Evolutionary conservation across 352 stramenopile species (phyloP).

Genomic region (Blastocystis sp.): DNA sequence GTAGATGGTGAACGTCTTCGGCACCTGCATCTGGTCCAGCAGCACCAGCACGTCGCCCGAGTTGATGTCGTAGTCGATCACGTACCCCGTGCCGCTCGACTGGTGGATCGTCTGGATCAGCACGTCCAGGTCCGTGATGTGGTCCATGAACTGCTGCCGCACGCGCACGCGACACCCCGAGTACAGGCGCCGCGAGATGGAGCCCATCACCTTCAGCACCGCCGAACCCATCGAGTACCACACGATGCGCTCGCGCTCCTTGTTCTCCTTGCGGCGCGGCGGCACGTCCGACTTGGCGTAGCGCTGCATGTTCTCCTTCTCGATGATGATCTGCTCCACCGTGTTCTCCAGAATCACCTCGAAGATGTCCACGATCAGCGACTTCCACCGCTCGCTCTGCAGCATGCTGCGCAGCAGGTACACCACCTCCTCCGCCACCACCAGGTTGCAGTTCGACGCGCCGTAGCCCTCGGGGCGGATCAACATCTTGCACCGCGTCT

Average conservation of each 20-base stretch:
- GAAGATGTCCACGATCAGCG: conserved; percentile 68
- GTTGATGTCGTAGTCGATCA: conserved; percentile 72
- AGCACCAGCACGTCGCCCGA: conserved; percentile 70
- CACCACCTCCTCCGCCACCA: conserved; percentile 72
- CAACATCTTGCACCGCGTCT: conserved; percentile 73
- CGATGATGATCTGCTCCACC: conserved; percentile 61
- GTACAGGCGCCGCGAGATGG: conserved; percentile 67
- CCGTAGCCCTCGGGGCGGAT: conserved; percentile 69
- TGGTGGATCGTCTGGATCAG: conserved; percentile 72
- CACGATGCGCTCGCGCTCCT: conserved; percentile 71
- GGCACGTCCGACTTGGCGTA: not conserved
- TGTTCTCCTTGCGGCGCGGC: conserved; percentile 46
- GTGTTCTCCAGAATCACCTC: conserved; percentile 69
- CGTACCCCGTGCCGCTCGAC: conserved; percentile 64
- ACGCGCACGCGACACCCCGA: conserved; percentile 66
- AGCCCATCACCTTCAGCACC: conserved; percentile 72
- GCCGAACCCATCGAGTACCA: conserved; percentile 73
- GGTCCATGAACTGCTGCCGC: conserved; percentile 70
- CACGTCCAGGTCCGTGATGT: conserved; percentile 68
- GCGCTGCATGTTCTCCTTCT: conserved; percentile 56
- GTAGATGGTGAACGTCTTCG: conserved; percentile 72
- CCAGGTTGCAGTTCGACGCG: conserved; percentile 61
- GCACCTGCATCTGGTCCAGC: conserved; percentile 72
- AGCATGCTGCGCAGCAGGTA: conserved; percentile 70
- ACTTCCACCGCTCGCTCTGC: conserved; percentile 55